Base-by-base conservation (phyloP, 331 rosid genomes). In the Malus hybrid region DNA sequence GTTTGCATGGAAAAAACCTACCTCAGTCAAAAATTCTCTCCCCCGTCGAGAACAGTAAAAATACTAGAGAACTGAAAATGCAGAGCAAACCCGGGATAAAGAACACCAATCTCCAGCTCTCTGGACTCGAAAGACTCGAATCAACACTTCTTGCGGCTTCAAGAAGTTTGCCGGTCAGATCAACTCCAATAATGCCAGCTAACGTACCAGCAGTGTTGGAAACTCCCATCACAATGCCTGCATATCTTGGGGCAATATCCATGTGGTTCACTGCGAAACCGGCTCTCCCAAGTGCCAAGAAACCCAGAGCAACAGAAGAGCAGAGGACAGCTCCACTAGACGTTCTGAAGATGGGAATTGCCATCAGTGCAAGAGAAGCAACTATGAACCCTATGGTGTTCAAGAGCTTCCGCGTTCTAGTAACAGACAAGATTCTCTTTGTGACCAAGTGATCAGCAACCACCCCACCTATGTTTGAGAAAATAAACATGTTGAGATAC, bases 171-270 rank as follows among this genome's bases (percentile, higher is more conserved):
- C 99, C 99, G 0, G 97, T 94, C 10, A 93, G 76, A 79, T 85
- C 91, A 73, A 93, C 98, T 31, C 98, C 97, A 32, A 93, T 83
- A 56, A 93, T 89, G 69, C 97, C 98, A 29, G 98, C 98, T 65
- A 95, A 73, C 4, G 99, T 92, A 24, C 99, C 99, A 0, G 99
- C 97, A 7, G 99, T 92, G 65, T 95, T 95, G 0, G 97, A 95
- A 78, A 95, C 97, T 54, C 99, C 99, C 99, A 95, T 95, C 74
- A 95, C 90, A 28, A 95, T 95, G 29, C 97, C 99, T 1, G 99
- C 99, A 73, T 95, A 90, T 83, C 96, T 86, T 1, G 99, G 99
- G 50, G 97, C 97, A 81, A 95, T 77, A 83, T 95, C 99, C 97
- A 95, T 86, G 82, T 94, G 99, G 75, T 95, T 92, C 78, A 95